These are phyloP conservation scores for Termitomyces sp. DNA, from an alignment of 768 basidiomycete species.

Conservation along the genomic window DNA sequence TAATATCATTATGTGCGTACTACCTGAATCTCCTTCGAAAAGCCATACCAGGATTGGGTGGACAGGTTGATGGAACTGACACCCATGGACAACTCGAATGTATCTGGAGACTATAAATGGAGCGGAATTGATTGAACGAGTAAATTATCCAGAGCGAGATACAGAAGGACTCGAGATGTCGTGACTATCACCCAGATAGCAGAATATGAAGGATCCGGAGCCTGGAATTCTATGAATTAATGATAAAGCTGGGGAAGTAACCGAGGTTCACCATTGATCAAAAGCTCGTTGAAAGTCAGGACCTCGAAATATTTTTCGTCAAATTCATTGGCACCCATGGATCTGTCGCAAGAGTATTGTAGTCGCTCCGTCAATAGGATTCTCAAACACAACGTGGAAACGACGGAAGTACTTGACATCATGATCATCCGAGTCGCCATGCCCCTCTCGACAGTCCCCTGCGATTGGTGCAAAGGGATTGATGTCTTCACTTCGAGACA, in stretches of 20 bases:
- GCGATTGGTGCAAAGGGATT: background rate
- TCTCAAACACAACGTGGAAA: background rate
- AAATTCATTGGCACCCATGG: background rate
- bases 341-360: no score
- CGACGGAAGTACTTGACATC: constrained; percentile 5
- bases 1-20: no score
- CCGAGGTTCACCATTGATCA: background rate
- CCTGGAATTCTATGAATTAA: background rate
- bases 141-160: no score
- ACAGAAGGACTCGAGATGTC: no score
- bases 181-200: no score
- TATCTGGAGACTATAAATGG: no score
- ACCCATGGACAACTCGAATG: no score
- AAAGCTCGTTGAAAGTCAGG: background rate
- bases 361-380: background rate
- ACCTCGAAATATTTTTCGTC: background rate
- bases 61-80: no score
- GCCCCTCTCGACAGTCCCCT: background rate
- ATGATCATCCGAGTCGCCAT: background rate
- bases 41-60: no score
- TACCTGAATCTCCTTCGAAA: no score
- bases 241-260: background rate
- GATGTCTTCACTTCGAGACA: background rate
- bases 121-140: no score
- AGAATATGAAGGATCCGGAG: background rate